A percentile compares a stretch with the other conserved stretches of the same genome.
Conservation (phyloP, 176 grass and related monocot species). For the Miscanthus lutarioriparius region DNA sequence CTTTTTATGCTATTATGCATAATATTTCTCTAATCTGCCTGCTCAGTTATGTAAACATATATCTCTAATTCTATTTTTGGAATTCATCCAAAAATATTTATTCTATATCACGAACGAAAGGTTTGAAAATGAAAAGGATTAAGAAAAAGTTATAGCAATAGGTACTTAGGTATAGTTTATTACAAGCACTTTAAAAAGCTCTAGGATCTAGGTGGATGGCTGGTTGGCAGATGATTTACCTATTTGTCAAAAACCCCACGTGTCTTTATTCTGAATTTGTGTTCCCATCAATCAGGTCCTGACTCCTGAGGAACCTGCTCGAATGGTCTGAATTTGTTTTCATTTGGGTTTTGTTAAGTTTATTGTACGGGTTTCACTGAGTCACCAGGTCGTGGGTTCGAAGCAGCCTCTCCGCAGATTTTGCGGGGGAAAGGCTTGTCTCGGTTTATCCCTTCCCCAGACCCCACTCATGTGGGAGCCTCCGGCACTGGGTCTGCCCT, state of each 20-base stretch:
- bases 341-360: constrained; percentile 1
- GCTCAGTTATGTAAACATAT: background rate
- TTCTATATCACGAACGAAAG: constrained; percentile 11
- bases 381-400: too few relatives aligned
- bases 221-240: background rate
- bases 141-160: constrained; percentile 10
- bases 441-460: too few relatives aligned
- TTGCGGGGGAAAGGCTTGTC: too few relatives aligned
- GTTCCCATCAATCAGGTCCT: background rate
- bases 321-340: constrained; percentile 17
- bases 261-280: background rate
- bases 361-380: too few relatives aligned
- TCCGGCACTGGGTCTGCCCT: too few relatives aligned
- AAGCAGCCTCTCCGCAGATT: too few relatives aligned
- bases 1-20: background rate
- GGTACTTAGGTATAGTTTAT: background rate
- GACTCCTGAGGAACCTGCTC: background rate
- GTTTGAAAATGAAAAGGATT: background rate
- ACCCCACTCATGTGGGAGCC: too few relatives aligned
- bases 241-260: background rate
- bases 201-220: background rate
- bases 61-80: background rate
- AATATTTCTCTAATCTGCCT: background rate
- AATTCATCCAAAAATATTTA: background rate
- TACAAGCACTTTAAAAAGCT: background rate